A percentile compares a stretch with the other conserved stretches of the same genome.
Evolutionary conservation across 2,329 filamentous ascomycete genomes (phyloP).

Genomic region (Balansia obtecta): DNA sequence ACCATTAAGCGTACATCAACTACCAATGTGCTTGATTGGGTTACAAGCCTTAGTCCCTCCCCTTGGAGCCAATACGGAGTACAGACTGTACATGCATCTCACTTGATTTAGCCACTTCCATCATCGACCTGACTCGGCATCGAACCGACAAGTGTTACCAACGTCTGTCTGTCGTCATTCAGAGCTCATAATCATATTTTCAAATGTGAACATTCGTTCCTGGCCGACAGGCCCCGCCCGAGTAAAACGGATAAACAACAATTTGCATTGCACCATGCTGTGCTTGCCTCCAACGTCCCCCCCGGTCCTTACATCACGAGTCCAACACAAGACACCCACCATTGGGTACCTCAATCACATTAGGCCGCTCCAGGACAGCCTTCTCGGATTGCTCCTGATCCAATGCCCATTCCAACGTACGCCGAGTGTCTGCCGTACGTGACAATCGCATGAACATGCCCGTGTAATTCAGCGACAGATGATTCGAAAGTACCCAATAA

Average conservation of each 20-base stretch:
- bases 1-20: too few species aligned
- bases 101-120: too few species aligned
- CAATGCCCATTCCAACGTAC: conserved; percentile 7
- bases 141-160: too few species aligned
- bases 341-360: conserved; percentile 2
- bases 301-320: neutral
- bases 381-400: conserved; percentile 6
- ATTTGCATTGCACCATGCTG: neutral
- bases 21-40: too few species aligned
- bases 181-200: too few species aligned
- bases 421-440: conserved; percentile 5
- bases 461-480: conserved; percentile 4
- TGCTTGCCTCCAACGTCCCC: neutral
- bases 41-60: too few species aligned
- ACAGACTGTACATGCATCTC: too few species aligned
- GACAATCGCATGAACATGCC: conserved; percentile 8
- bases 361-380: neutral
- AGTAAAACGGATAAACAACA: neutral
- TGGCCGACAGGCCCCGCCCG: neutral
- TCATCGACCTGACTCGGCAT: too few species aligned
- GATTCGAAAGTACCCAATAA: conserved; percentile 7
- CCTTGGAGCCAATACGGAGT: too few species aligned
- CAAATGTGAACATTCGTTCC: too few species aligned
- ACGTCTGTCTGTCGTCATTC: too few species aligned
- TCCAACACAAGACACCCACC: conserved; percentile 6